Evolutionary conservation across 2,329 filamentous ascomycete species (phyloP), one percentile per base, ranked within the genome.

Genomic region (Metarhizium guizhouense): DNA sequence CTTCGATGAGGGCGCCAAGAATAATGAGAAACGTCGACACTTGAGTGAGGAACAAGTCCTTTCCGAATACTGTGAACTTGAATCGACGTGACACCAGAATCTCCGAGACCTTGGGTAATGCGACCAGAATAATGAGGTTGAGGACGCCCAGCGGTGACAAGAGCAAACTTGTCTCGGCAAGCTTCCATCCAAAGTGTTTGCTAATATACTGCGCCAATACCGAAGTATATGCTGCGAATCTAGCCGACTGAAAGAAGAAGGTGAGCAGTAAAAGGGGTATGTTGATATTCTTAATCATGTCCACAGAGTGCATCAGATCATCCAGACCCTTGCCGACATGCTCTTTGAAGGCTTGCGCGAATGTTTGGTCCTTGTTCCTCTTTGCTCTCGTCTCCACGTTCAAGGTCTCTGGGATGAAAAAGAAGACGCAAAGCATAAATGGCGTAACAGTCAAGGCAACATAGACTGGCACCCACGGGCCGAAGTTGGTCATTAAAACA

Each of bases 111-210:
- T 62, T 65, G 2, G 74, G 74, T 11, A 76, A 59, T 1, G 62
- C 58, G 4, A 60, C 66, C 18, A 77, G 67, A 36, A 74, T 60
- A 40, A 65, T 53, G 38, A 76, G 64, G 47, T 71, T 69, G 34
- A 74, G 64, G 3, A 76, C 51, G 20, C 74, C 73, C 3, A 73
- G 57, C 0, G 73, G 70, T 1, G 74, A 74, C 7, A 76, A 64
- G 34, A 76, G 64, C 54, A 74, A 67, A 55, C 70, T 74, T 0
- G 69, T 71, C 54, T 75, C 66, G 18, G 70, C 72, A 32, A 77
- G 66, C 20, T 62, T 69, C 74, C 74, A 76, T 51, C 67, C 67
- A 49, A 76, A 76, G 56, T 74, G 64, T 55, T 73, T 75, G 68
- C 72, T 74, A 54, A 77, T 62, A 45, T 73, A 74, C 61, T 76